phyloP scores from a whole-genome alignment of 257 asterid species.

The Solanum okadae region DNA sequence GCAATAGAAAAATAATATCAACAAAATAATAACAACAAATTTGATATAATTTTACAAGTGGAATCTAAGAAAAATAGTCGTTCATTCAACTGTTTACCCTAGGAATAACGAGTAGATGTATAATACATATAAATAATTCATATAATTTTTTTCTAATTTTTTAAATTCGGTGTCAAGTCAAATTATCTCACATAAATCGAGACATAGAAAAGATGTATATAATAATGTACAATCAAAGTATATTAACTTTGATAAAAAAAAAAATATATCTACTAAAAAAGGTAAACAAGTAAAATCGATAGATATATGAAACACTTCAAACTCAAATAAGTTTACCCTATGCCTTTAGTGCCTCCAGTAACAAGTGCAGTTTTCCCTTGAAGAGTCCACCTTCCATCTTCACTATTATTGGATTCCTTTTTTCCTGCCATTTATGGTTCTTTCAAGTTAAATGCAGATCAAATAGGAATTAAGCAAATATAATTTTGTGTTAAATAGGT shows the following conservation, averaged over 20 bases:
- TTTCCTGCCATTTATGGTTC: not conserved
- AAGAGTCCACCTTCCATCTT: not conserved
- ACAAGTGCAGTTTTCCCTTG: not conserved
- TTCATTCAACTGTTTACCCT: too few species aligned
- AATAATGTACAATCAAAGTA: not conserved
- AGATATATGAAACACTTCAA: not conserved
- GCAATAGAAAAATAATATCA: not conserved
- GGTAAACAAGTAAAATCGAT: not conserved
- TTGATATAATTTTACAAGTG: not conserved
- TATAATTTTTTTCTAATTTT: too few species aligned
- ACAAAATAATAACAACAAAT: not conserved
- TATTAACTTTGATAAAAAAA: too few species aligned
- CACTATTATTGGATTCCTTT: not conserved
- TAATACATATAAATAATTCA: too few species aligned
- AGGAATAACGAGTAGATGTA: too few species aligned
- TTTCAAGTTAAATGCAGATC: not conserved
- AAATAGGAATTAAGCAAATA: not conserved
- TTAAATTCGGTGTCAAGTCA: fast-evolving
- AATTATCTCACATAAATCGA: not conserved
- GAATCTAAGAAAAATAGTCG: not conserved
- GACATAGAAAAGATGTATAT: not conserved
- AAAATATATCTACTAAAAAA: not conserved
- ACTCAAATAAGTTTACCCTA: not conserved
- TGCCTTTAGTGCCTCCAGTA: not conserved
- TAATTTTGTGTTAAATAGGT: not conserved